Evolutionary conservation across 2,329 filamentous ascomycete genomes (phyloP).

Genomic region (Paecilomyces dactylethromorphus): DNA sequence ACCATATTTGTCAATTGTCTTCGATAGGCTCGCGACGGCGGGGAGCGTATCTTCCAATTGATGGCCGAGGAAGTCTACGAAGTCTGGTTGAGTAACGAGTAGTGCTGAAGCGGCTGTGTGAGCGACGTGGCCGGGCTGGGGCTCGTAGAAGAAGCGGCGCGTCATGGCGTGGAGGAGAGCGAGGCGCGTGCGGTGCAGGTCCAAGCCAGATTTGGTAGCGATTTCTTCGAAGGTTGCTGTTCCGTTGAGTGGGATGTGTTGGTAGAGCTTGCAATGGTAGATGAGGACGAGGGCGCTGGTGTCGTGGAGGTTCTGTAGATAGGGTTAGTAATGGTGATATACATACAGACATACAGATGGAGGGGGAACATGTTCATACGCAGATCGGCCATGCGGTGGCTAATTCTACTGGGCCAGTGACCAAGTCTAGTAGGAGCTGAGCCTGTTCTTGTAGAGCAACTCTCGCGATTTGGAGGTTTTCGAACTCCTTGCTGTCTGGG

Average conservation of each 20-base stretch:
- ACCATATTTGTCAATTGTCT: not conserved
- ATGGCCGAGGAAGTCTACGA: constrained; percentile 5
- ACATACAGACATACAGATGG: not conserved
- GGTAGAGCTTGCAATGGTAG: not conserved
- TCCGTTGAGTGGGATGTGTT: not conserved
- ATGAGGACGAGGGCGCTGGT: not conserved
- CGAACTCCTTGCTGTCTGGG: not conserved
- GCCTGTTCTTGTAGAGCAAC: not conserved
- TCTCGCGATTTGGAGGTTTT: not conserved
- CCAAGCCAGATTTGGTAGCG: not conserved
- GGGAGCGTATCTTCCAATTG: constrained; percentile 5
- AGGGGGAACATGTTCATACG: not conserved
- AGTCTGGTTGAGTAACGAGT: not conserved
- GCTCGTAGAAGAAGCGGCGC: constrained; percentile 3
- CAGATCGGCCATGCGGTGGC: not conserved
- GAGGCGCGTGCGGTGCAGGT: not conserved
- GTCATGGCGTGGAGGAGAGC: constrained; percentile 5
- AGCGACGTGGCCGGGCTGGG: constrained; percentile 1
- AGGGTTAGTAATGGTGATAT: not conserved
- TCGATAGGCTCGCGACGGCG: constrained; percentile 3
- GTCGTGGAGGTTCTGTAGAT: not conserved
- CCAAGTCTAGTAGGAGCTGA: not conserved
- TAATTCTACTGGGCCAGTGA: not conserved
- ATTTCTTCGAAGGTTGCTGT: constrained; percentile 3
- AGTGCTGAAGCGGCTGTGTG: constrained; percentile 4